Percentiles rank a stretch among this genome's conserved stretches.
Evolutionary conservation across 805 yeast genomes (phyloP).

Genomic region (Yamadazyma insecticola): DNA sequence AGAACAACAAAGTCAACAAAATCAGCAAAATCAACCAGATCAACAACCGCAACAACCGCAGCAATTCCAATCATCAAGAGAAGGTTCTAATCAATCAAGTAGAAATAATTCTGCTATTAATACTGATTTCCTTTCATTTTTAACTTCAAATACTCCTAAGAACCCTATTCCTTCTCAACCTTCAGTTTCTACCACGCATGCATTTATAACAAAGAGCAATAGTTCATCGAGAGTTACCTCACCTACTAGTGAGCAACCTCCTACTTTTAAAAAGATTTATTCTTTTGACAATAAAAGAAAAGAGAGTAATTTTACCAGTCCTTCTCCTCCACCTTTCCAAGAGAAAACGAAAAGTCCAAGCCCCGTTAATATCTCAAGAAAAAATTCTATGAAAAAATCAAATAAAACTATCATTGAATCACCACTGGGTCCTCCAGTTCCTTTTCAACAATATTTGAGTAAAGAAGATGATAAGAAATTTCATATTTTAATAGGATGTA

Average conservation of each 20-base stretch:
- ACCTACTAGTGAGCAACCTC: constrained; percentile 5
- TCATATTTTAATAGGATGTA: constrained; percentile 86
- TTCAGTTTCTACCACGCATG: constrained; percentile 1
- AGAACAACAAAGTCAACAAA: background rate
- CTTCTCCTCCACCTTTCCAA: constrained; percentile 20
- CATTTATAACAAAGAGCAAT: constrained; percentile 4
- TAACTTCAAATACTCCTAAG: constrained; percentile 5
- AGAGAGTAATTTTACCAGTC: constrained; percentile 4
- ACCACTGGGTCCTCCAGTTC: constrained; percentile 62
- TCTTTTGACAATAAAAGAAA: background rate
- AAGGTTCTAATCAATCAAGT: constrained; percentile 2
- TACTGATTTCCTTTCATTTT: constrained; percentile 9
- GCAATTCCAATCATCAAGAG: background rate
- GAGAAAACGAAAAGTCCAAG: constrained; percentile 11
- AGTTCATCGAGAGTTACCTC: constrained; percentile 9
- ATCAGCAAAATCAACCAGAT: background rate
- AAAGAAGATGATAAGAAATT: constrained; percentile 78
- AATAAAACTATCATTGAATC: constrained; percentile 53
- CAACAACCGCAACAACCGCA: background rate
- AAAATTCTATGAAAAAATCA: constrained; percentile 21
- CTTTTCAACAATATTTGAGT: constrained; percentile 67
- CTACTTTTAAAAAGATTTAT: constrained; percentile 1
- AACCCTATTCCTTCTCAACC: constrained; percentile 5
- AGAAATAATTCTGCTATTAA: constrained; percentile 10
- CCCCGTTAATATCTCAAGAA: constrained; percentile 17